A percentile compares a stretch with the other conserved stretches of the same genome.
These are phyloP conservation scores for Pelargonium australe DNA, from an alignment of 441 rosid species.

Conservation along the genomic window DNA sequence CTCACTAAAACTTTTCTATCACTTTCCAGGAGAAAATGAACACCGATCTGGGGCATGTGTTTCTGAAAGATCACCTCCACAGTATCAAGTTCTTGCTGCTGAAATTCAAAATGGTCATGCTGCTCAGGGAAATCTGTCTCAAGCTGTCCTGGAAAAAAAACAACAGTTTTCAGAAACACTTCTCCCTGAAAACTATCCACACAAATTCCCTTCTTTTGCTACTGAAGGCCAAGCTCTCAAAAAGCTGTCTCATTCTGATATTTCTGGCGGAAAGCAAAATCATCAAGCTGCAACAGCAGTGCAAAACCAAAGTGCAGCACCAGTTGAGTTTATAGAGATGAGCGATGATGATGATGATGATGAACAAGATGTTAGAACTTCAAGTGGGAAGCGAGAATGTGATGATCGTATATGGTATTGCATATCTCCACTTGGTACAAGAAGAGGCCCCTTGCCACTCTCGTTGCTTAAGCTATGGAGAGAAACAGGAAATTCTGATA, in stretches of 20 bases:
- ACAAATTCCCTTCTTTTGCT: background rate
- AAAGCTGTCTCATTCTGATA: conserved; percentile 5
- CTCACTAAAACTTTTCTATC: background rate
- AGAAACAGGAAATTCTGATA: background rate
- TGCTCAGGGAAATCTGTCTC: conserved; percentile 9
- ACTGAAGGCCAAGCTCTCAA: conserved; percentile 12
- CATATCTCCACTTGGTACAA: conserved; percentile 15
- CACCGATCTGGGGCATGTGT: background rate
- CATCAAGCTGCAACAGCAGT: background rate
- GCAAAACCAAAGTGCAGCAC: conserved; percentile 10
- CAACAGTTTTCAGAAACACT: conserved; percentile 6
- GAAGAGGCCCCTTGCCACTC: conserved; percentile 25
- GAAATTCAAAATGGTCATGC: conserved; percentile 8
- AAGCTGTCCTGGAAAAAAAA: conserved; percentile 11
- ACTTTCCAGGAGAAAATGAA: conserved; percentile 22
- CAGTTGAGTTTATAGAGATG: conserved; percentile 16
- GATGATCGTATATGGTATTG: conserved; percentile 17
- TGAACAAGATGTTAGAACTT: conserved; percentile 5
- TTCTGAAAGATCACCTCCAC: conserved; percentile 3
- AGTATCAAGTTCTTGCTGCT: background rate
- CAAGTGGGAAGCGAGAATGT: background rate
- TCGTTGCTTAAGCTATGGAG: conserved; percentile 26
- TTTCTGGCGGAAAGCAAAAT: conserved; percentile 7
- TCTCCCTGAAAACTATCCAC: background rate
- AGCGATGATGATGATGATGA: conserved; percentile 31